Evolutionary conservation across 2,329 filamentous ascomycete genomes (phyloP).

Genomic region (Phyllosticta capitalensis): DNA sequence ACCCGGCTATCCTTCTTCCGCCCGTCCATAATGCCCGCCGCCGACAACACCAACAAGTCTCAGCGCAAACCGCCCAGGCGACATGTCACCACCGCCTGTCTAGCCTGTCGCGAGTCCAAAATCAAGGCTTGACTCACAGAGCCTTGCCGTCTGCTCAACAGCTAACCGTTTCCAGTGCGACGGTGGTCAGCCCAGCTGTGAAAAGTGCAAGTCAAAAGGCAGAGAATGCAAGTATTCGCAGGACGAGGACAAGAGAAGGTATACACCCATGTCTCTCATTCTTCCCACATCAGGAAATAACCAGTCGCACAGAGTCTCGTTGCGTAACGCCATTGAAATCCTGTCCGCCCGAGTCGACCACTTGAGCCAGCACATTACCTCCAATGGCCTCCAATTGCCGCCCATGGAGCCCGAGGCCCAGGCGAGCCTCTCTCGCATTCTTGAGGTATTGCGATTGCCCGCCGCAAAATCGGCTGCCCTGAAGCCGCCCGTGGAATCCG

Average conservation of each 20-base stretch:
- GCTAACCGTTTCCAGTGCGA: conserved; percentile 10
- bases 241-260: conserved; percentile 11
- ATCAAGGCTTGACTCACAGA: conserved; percentile 10
- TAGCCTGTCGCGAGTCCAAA: conserved; percentile 11
- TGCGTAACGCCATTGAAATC: conserved; percentile 11
- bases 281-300: neutral
- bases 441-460: conserved; percentile 8
- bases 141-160: neutral
- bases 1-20: conserved; percentile 3
- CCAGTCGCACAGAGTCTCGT: conserved; percentile 5
- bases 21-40: conserved; percentile 5
- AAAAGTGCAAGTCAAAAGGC: conserved; percentile 11
- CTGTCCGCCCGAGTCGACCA: conserved; percentile 8
- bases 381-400: conserved; percentile 9
- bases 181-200: conserved; percentile 10
- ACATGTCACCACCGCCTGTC: conserved; percentile 11
- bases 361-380: conserved; percentile 8
- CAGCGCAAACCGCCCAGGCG: conserved; percentile 8
- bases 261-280: neutral
- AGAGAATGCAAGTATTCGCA: conserved; percentile 10
- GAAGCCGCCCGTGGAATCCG: neutral
- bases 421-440: conserved; percentile 2
- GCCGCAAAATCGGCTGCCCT: conserved; percentile 5
- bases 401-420: conserved; percentile 6
- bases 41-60: neutral